phyloP scores from a whole-genome alignment of 345 rosid species.

The Citrus cavaleriei region DNA sequence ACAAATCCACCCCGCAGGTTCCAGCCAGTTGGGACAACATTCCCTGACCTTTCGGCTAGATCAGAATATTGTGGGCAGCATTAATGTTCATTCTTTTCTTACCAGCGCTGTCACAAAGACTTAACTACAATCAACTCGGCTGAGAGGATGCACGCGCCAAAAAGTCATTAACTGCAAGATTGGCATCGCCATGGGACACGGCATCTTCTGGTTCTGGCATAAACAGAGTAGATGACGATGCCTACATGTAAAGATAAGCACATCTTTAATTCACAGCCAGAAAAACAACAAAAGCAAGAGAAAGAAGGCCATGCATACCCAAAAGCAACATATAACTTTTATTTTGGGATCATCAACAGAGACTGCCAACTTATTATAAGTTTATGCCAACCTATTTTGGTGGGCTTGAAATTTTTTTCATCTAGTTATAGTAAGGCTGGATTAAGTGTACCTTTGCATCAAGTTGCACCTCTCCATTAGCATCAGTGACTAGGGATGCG shows the following conservation, averaged over 20 bases:
- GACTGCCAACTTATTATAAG: neutral
- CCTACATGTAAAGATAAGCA: conserved; percentile 40
- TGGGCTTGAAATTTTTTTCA: neutral
- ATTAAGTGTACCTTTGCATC: conserved; percentile 64
- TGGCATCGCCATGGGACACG: conserved; percentile 87
- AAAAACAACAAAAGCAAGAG: neutral
- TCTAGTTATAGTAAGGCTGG: neutral
- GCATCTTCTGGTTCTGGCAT: conserved; percentile 98
- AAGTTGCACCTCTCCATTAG: conserved; percentile 65
- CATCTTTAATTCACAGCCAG: neutral
- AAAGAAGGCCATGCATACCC: neutral
- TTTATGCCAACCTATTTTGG: neutral
- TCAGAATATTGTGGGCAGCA: conserved; percentile 2
- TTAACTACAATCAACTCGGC: conserved; percentile 8
- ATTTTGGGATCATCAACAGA: neutral
- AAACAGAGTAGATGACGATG: conserved; percentile 67
- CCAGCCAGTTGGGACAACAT: neutral
- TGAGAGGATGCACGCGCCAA: conserved; percentile 50
- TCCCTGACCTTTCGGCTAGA: neutral
- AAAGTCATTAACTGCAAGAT: conserved; percentile 89
- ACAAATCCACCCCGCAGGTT: neutral
- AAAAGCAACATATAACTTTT: neutral
- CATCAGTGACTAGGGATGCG: conserved; percentile 56
- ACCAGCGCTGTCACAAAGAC: neutral
- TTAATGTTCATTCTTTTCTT: neutral